phyloP scores from a whole-genome alignment of 129 eudicot genomes.

The Arctium lappa region DNA sequence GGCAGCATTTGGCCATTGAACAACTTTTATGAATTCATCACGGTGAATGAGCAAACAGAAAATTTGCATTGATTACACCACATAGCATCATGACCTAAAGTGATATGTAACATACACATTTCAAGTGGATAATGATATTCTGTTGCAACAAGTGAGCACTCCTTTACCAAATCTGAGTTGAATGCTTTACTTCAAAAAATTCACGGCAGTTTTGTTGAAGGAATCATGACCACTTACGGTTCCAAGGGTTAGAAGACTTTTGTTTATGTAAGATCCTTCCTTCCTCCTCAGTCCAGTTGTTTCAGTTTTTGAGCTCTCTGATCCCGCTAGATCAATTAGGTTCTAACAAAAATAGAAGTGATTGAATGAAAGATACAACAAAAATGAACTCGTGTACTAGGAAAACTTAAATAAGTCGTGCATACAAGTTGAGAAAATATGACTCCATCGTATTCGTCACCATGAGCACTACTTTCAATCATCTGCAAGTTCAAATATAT shows the following conservation, averaged over 20 bases:
- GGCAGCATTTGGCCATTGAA: slow-evolving; percentile 4
- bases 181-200: neutral
- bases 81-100: neutral
- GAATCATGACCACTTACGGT: slow-evolving; percentile 57
- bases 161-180: slow-evolving; percentile 7
- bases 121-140: neutral
- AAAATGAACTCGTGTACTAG: neutral
- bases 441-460: slow-evolving; percentile 95
- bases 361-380: slow-evolving; percentile 1
- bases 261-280: slow-evolving; percentile 98
- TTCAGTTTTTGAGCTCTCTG: slow-evolving; percentile 99
- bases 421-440: slow-evolving; percentile 94
- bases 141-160: slow-evolving; percentile 5
- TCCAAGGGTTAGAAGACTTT: slow-evolving; percentile 97
- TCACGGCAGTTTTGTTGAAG: neutral
- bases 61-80: neutral
- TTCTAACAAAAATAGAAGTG: slow-evolving; percentile 33
- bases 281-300: slow-evolving; percentile 95
- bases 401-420: neutral
- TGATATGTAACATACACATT: neutral
- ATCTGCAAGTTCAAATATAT: slow-evolving; percentile 49
- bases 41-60: neutral
- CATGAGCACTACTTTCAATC: slow-evolving; percentile 97
- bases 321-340: slow-evolving; percentile 92
- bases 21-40: neutral